Evolutionary conservation across 1,139 yeast species (phyloP), one percentile per base, ranked within the genome.

Genomic region (Kurtzmaniella quercitrusa): DNA sequence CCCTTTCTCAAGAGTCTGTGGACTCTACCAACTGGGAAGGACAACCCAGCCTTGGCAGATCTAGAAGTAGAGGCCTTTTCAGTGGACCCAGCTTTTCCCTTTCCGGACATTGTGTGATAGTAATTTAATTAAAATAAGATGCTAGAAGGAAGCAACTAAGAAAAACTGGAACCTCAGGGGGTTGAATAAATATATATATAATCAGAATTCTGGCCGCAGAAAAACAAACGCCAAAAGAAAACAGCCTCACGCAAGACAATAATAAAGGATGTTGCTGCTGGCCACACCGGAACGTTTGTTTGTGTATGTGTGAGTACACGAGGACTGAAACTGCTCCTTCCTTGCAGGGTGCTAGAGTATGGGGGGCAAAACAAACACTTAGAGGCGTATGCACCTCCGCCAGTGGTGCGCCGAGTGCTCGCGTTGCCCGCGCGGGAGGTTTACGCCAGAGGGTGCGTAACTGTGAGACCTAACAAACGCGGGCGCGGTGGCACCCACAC

Each of bases 11-110:
- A 73, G 59, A 73, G 69, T 71, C 78, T 72, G 68, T 73, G 77
- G 52, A 73, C 75, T 70, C 79, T 71, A 60, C 79, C 78, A 54
- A 73, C 77, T 64, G 79, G 79, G 77, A 73, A 73, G 50, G 76
- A 72, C 62, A 73, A 71, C 54, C 78, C 78, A 52, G 79, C 79
- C 65, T 73, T 73, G 48, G 77, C 70, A 41, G 77, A 73, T 72
- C 79, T 72, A 46, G 78, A 70, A 57, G 77, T 72, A 51, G 77
- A 72, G 51, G 77, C 78, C 62, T 73, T 73, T 63, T 72, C 78
- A 55, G 75, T 55, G 50, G 77, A 66, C 54, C 77, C 75, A 60
- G 77, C 77, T 67, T 73, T 73, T 53, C 77, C 78, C 70, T 73
- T 73, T 63, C 77, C 77, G 55, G 78, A 73, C 78, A 73, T 73